Evolutionary conservation across 1,284 basidiomycete species (phyloP), one percentile per base, ranked within the genome.

Genomic region (Cutaneotrichosporon mucoides): DNA sequence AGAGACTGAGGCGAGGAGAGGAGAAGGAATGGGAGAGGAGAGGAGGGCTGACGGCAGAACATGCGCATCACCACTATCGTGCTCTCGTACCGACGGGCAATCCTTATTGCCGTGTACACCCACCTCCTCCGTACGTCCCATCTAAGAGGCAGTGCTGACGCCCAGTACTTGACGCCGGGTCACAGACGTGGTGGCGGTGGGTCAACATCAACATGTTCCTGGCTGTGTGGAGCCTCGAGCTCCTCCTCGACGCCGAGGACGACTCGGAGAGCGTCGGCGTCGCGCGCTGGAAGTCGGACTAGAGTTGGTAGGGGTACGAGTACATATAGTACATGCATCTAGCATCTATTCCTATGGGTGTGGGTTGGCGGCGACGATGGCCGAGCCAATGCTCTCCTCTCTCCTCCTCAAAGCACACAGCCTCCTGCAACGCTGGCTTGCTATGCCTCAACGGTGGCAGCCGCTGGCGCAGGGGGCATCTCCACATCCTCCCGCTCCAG

Each of bases 131-230:
- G 76, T 76, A 55, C 60, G 76, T 15, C n/a, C 2, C 8, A 2
- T 2, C 24, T 2, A 24, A 2, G 24, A 24, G 33, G 5, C 24
- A 24, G 36, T 56, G 36, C 7, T 10, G 2, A 37, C 43, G 5
- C n/a, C 24, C 60, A 78, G 75, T 77, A 49, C 70, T 79, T 44
- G 77, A 79, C 61, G 74, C 73, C 5, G 77, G 77, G 15, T 75
- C 74, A 8, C 77, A 79, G 57, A 74, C 74, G 12, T 79, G 77
- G 77, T 79, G 76, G 76, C 62, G 77, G 58, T 79, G 77, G 77
- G 69, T 76, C 63, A 79, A 77, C 62, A 75, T 79, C 15, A 70
- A 73, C 12, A 62, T 79, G 8, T 76, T 77, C 65, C 69, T 79
- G 1, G 64, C 73, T 12, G 73, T 77, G 5, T 79, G 77, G 77